These are phyloP conservation scores for Avena sativa DNA, from an alignment of 176 grass and related monocot species.

Conservation along the genomic window DNA sequence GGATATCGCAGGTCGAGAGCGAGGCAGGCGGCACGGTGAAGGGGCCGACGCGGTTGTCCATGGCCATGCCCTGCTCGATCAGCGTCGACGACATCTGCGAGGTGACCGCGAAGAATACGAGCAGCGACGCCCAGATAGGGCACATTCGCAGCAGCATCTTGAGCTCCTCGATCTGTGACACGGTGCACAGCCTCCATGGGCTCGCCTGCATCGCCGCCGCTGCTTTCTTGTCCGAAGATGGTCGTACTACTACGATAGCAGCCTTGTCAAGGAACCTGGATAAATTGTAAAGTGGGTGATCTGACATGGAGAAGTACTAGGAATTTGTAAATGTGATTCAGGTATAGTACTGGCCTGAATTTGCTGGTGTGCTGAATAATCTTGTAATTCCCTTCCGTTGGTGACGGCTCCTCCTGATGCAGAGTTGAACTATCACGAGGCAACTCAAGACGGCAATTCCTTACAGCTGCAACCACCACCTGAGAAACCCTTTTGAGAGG, in stretches of 20 bases:
- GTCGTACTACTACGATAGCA: constrained; percentile 18
- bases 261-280: constrained; percentile 49
- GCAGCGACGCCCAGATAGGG: constrained; percentile 45
- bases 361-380: not conserved
- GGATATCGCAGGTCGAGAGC: constrained; percentile 30
- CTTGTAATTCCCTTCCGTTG: not conserved
- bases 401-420: constrained; percentile 17
- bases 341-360: not conserved
- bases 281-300: not conserved
- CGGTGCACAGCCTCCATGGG: constrained; percentile 50
- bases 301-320: not conserved
- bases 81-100: constrained; percentile 46
- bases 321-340: not conserved
- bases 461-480: constrained; percentile 37
- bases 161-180: constrained; percentile 60
- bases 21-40: constrained; percentile 46
- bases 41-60: constrained; percentile 42
- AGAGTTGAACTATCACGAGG: constrained; percentile 36
- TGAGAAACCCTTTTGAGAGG: not conserved
- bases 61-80: constrained; percentile 42
- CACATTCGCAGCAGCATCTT: constrained; percentile 52
- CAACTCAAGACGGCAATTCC: constrained; percentile 31
- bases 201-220: not conserved
- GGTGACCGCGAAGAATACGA: constrained; percentile 43
- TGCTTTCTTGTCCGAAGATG: not conserved